Base-by-base conservation (phyloP, 2,329 filamentous ascomycete genomes). In the Pseudophaeomoniella oleicola region DNA sequence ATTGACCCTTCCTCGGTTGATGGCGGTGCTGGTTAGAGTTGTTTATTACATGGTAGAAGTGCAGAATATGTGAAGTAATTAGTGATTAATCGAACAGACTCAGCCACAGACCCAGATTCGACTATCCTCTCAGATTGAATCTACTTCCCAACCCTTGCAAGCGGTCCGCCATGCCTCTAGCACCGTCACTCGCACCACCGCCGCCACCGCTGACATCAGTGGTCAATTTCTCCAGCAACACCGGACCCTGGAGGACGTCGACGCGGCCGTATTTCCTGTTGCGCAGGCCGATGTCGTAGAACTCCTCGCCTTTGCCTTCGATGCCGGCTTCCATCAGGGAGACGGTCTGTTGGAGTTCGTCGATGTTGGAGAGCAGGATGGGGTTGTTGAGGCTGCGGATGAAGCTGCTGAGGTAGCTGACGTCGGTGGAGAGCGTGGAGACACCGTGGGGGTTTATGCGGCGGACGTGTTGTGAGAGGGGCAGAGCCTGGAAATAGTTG, bases 181-280 rank as follows among this genome's bases (percentile, higher is more conserved):
- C 39, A 16, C 32, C 30, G 36, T n/a, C n/a, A n/a, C n/a, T n/a
- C n/a, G n/a, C 39, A 13, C 4, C 75, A 65, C 40, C 64, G 69
- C 27, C 10, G 13, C 39, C 47, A 75, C 71, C 6, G 78, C 64
- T 2, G 71, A 68, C 22, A 27, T 27, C 22, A 27, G 22, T 27
- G 6, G 22, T 27, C 22, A 27, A 27, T 27, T 98, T 98, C 62
- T 96, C 88, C n/a, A 98, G 59, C 42, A 98, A 56, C 30, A 84
- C 67, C 0, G 87, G 85, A 0, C 88, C 90, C 54, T 92, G 92
- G 55, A 92, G 68, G 36, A 84, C 81, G 59, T 96, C 85, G 19
- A 98, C 92, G 37, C 85, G 78, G 12, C 86, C 82, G 54, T 94
- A 98, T 55, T 94, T 92, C 62, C 82, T 87, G 60, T 94, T 94